These are phyloP conservation scores for Aspergillus quadrilineatus DNA, from an alignment of 2,329 filamentous ascomycete genomes.

Conservation along the genomic window DNA sequence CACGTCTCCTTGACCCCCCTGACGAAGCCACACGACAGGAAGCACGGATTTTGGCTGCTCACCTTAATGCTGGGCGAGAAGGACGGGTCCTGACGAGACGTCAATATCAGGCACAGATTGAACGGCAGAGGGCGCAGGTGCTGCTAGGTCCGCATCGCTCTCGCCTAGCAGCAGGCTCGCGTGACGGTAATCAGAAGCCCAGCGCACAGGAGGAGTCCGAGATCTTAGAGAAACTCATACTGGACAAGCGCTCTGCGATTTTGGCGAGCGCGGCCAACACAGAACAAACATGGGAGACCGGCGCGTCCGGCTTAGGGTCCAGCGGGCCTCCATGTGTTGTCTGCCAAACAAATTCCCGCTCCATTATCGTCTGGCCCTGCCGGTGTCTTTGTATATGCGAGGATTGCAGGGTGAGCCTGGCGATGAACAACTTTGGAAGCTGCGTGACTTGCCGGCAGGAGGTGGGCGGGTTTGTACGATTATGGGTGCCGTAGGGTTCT, in stretches of 20 bases:
- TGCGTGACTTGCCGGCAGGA: constrained; percentile 92
- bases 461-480: constrained; percentile 82
- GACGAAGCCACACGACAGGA: constrained; percentile 76
- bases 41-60: constrained; percentile 76
- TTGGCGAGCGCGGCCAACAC: constrained; percentile 14
- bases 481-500: constrained; percentile 72
- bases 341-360: constrained; percentile 81
- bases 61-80: constrained; percentile 59
- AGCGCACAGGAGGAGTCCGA: constrained; percentile 56
- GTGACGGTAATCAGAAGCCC: constrained; percentile 31
- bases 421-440: constrained; percentile 95
- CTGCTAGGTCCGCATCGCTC: constrained; percentile 52
- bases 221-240: constrained; percentile 59
- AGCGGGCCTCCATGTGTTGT: constrained; percentile 86
- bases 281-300: constrained; percentile 61
- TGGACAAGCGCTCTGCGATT: constrained; percentile 49
- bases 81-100: constrained; percentile 77
- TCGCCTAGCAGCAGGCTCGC: constrained; percentile 22
- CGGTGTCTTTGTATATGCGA: constrained; percentile 92
- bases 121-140: constrained; percentile 68
- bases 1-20: constrained; percentile 76
- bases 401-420: constrained; percentile 87
- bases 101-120: constrained; percentile 66
- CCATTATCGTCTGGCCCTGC: constrained; percentile 94
- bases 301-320: constrained; percentile 71